Evolutionary conservation across 768 basidiomycete species (phyloP).

Genomic region (Russula vinacea): DNA sequence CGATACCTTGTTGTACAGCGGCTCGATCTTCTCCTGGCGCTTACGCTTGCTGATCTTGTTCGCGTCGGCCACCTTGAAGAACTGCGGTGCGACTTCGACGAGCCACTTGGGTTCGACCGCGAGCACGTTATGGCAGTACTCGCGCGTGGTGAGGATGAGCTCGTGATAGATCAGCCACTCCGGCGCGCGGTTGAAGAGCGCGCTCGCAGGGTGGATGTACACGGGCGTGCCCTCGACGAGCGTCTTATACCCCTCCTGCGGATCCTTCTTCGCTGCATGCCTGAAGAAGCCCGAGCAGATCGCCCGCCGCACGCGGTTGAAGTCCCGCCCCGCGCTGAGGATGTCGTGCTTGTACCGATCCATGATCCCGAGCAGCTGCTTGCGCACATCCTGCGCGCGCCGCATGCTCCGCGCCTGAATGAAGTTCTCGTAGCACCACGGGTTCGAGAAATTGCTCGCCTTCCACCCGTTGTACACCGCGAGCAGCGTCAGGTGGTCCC

Average conservation of each 20-base stretch:
- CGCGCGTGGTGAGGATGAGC: constrained; percentile 91
- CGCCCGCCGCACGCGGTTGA: constrained; percentile 87
- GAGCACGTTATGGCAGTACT: constrained; percentile 90
- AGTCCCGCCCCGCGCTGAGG: constrained; percentile 86
- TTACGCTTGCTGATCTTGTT: constrained; percentile 98
- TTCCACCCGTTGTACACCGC: constrained; percentile 99
- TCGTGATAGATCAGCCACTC: constrained; percentile 98
- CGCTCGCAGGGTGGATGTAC: constrained; percentile 96
- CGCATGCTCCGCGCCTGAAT: constrained; percentile 98
- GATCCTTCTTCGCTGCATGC: constrained; percentile 97
- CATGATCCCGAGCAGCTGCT: constrained; percentile 98
- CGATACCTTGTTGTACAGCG: constrained; percentile 78
- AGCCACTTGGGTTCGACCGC: constrained; percentile 98
- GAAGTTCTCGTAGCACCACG: constrained; percentile 99
- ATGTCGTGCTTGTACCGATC: constrained; percentile 99
- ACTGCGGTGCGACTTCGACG: constrained; percentile 95
- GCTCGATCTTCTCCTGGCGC: constrained; percentile 95
- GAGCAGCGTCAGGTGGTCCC: constrained; percentile 86
- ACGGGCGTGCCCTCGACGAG: constrained; percentile 98
- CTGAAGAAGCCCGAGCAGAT: constrained; percentile 98
- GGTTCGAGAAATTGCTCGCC: constrained; percentile 90
- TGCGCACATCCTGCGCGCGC: constrained; percentile 94
- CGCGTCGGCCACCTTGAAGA: constrained; percentile 97
- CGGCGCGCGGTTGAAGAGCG: constrained; percentile 93
- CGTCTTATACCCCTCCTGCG: constrained; percentile 97